Base-by-base conservation (phyloP, 192 early-diverging fungal species). In the Gonapodya sp. region DNA sequence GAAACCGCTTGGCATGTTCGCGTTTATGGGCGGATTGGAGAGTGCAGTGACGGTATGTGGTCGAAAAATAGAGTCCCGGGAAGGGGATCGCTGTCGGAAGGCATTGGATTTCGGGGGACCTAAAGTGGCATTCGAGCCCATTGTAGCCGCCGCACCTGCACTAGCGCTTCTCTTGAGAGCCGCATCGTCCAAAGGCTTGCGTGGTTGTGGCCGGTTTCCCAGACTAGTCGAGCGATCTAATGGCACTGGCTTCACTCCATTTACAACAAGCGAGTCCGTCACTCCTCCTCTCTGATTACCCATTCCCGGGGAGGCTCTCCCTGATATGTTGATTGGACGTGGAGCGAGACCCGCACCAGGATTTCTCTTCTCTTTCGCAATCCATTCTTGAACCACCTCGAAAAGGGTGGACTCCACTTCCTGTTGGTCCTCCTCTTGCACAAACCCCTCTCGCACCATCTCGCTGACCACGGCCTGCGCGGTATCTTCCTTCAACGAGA, bases 391-490 rank as follows among this genome's bases (percentile, higher is more conserved):
- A 8, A 64, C 46, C 8, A 64, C 46, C 8, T 64, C 46, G 8
- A 24, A 64, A 64, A 64, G 46, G 8, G 46, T 24, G 24, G 46
- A 64, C 24, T 64, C 46, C 46, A 64, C 46, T 64, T 64, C 46
- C 24, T 64, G 46, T 24, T 64, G 46, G 24, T 64, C 46, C 46
- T 64, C 46, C 24, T 64, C 46, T 24, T 16, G 8, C 46, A 64
- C 46, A 64, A 64, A 64, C 8, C 46, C 46, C 24, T 64, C 46
- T 64, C 46, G 82, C 80, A 90, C 86, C 89, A 91, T 91, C 81
- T 91, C 89, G 18, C 86, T 81, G 0, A 95, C 93, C 0, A 95
- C 94, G 79, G 92, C 90, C 14, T 91, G 89, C 1, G 92, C 89
- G 0, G 93, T 95, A 78, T 95, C 94, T 0, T 90, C 87, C 35